Conservation (phyloP, 1,139 yeast genomes). For the Casaregolazyma suthepensis region DNA sequence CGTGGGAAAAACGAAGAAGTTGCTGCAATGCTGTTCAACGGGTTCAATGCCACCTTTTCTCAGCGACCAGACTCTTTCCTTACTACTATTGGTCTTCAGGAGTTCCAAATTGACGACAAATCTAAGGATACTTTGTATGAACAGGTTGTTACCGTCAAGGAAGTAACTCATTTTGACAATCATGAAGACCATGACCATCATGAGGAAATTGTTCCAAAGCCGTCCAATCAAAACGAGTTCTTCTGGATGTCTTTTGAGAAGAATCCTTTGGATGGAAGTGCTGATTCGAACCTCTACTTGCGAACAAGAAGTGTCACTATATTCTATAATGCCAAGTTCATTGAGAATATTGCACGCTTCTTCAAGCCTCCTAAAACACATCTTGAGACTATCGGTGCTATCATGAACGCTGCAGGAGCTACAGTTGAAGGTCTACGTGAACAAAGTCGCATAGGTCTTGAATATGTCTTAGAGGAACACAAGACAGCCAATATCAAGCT, state of each 20-base stretch:
- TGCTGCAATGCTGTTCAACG: slow-evolving; percentile 78
- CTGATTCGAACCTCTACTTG: slow-evolving; percentile 71
- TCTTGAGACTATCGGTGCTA: slow-evolving; percentile 81
- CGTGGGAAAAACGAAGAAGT: slow-evolving; percentile 38
- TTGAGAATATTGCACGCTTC: slow-evolving; percentile 67
- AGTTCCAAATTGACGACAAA: slow-evolving; percentile 83
- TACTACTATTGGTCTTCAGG: slow-evolving; percentile 67
- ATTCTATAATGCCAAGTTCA: slow-evolving; percentile 74
- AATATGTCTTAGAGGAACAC: slow-evolving; percentile 90
- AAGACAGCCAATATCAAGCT: slow-evolving; percentile 79
- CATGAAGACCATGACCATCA: slow-evolving; percentile 9
- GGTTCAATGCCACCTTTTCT: slow-evolving; percentile 64
- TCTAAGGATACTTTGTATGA: slow-evolving; percentile 67
- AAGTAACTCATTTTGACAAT: slow-evolving; percentile 31
- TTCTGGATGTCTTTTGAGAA: slow-evolving; percentile 78
- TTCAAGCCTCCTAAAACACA: slow-evolving; percentile 86
- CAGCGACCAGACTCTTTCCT: slow-evolving; percentile 78
- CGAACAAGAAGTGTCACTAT: slow-evolving; percentile 84
- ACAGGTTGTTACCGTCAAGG: slow-evolving; percentile 84
- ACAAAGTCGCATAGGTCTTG: slow-evolving; percentile 88
- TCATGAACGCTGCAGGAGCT: slow-evolving; percentile 92
- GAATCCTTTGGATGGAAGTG: slow-evolving; percentile 76
- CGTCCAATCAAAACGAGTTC: slow-evolving; percentile 32
- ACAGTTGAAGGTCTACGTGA: slow-evolving; percentile 86
- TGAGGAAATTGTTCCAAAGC: slow-evolving; percentile 39